Conservation (phyloP, 768 basidiomycete genomes). For the Pholiota conissans region DNA sequence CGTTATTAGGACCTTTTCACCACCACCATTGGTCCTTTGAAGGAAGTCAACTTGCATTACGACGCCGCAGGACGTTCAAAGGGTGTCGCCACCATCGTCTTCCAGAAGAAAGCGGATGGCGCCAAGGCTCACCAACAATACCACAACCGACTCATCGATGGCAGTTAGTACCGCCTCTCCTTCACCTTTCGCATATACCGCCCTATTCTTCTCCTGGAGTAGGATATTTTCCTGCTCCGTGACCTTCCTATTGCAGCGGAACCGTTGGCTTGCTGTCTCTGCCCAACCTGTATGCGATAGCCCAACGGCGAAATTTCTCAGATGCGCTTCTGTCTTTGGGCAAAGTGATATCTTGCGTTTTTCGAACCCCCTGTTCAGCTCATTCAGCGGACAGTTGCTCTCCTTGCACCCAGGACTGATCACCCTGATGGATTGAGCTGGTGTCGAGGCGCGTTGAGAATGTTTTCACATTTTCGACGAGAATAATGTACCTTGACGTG, state of each 20-base stretch:
- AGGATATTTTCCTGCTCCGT: constrained; percentile 25
- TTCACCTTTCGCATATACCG: constrained; percentile 36
- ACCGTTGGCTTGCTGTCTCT: constrained; percentile 48
- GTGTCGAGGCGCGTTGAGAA: constrained; percentile 19
- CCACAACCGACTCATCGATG: constrained; percentile 99
- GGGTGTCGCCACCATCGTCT: constrained; percentile 85
- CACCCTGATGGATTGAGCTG: constrained; percentile 34
- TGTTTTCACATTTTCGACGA: constrained; percentile 10
- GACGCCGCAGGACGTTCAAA: constrained; percentile 86
- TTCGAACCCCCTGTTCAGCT: constrained; percentile 10
- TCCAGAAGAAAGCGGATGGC: constrained; percentile 85
- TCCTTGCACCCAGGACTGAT: constrained; percentile 36
- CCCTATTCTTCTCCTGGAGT: constrained; percentile 20
- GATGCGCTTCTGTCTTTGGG: constrained; percentile 6
- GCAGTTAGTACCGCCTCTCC: constrained; percentile 92
- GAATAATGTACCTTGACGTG: background rate
- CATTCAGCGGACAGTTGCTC: constrained; percentile 12
- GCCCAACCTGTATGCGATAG: constrained; percentile 15
- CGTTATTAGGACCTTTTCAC: constrained; percentile 87
- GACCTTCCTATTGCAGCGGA: constrained; percentile 39
- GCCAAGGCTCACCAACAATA: constrained; percentile 91
- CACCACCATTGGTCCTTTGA: constrained; percentile 85
- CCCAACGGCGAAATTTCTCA: constrained; percentile 11
- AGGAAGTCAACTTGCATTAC: constrained; percentile 83
- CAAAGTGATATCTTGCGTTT: constrained; percentile 18